These are phyloP conservation scores for Suillus placidus DNA, from an alignment of 768 basidiomycete species.

Conservation along the genomic window DNA sequence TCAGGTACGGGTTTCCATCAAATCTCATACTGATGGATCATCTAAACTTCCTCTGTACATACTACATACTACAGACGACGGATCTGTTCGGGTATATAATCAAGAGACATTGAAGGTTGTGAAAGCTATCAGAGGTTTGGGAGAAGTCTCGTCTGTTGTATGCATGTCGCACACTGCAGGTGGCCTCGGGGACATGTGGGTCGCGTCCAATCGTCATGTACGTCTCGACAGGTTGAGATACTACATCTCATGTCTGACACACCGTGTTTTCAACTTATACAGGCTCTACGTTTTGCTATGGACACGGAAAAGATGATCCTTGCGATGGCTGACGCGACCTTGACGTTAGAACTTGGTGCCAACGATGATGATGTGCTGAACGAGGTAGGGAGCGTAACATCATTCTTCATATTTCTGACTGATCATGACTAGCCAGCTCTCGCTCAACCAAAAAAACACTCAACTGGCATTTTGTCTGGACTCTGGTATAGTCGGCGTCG, in stretches of 20 bases:
- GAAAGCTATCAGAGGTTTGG: conserved; percentile 62
- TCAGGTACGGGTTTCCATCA: conserved; percentile 48
- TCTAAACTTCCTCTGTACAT: conserved; percentile 10
- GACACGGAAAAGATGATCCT: conserved; percentile 56
- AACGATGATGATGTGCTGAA: conserved; percentile 64
- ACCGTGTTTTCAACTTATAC: not conserved
- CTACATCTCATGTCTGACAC: conserved; percentile 16
- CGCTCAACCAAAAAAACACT: conserved; percentile 54
- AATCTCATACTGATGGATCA: not conserved
- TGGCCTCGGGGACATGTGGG: conserved; percentile 56
- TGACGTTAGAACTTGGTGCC: conserved; percentile 48
- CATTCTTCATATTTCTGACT: conserved; percentile 16
- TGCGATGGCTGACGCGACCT: conserved; percentile 49
- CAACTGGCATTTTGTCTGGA: conserved; percentile 71
- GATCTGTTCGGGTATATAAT: conserved; percentile 67
- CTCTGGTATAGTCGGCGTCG: conserved; percentile 64
- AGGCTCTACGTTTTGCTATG: conserved; percentile 46
- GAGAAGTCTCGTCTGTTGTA: conserved; percentile 65
- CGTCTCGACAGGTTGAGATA: conserved; percentile 3
- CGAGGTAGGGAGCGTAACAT: conserved; percentile 49
- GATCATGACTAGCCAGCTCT: conserved; percentile 58
- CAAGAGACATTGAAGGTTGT: conserved; percentile 59
- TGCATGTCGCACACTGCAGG: conserved; percentile 45
- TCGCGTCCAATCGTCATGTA: conserved; percentile 66
- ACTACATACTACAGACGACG: conserved; percentile 62